Base-by-base conservation (phyloP, 495 filamentous ascomycete species). In the Annulohypoxylon nitens region DNA sequence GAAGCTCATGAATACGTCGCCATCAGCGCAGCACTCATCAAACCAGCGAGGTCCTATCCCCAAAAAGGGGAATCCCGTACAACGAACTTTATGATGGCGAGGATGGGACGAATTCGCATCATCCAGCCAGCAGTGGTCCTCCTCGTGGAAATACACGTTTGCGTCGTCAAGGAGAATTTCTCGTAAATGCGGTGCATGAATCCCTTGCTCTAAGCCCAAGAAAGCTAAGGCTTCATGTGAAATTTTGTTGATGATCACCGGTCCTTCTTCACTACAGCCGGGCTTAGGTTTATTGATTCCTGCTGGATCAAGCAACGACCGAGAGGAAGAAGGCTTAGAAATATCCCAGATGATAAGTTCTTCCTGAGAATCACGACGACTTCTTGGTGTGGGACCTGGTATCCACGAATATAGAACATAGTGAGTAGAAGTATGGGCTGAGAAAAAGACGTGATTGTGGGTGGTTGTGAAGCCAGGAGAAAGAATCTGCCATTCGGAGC, bases 401-500 rank as follows among this genome's bases (percentile, higher is more conserved):
- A 91, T 90, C 89, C 89, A 92, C 23, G 88, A 81, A 75, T 92
- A 93, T 2, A 91, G 82, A 33, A 86, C 88, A 74, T 92, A 93
- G 67, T 92, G 88, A 0, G 84, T 87, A 10, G 86, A 69, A 36
- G 80, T 91, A 74, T 93, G 90, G 1, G 86, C 76, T 0, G 89
- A 91, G 79, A 88, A 91, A 82, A 91, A 92, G 4, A 89, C 86
- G 67, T 91, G 88, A 48, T 82, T 78, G 18, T 84, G 82, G 74
- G 87, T 88, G 8, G 91, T 71, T 3, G 89, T 88, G 30, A 91
- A 84, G 5, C 88, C 90, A 4, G 88, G 80, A 61, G 87, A 88
- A 79, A 90, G 87, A 9, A 92, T 87, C 72, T 90, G 90, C 88
- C 88, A 93, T 74, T 93, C 90, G 67, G 88, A 91, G n/a, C 90